Percentiles rank a stretch among this genome's conserved stretches.
phyloP scores from a whole-genome alignment of 2,329 filamentous ascomycete species.

The Didymella segeticola region DNA sequence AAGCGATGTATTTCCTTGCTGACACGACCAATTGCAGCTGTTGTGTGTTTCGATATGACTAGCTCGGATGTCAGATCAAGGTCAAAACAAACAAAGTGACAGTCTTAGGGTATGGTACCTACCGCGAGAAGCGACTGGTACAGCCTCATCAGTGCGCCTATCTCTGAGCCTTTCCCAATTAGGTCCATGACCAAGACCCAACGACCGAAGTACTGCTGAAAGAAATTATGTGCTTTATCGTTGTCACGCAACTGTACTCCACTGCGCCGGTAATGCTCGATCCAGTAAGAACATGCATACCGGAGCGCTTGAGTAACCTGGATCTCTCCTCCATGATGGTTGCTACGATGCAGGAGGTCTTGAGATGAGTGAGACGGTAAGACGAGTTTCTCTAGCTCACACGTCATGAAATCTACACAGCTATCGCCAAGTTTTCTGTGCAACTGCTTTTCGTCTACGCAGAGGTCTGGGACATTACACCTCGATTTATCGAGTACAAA shows the following conservation, averaged over 20 bases:
- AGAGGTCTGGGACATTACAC: background rate
- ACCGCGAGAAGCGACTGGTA: background rate
- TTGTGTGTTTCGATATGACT: no score
- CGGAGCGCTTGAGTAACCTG: no score
- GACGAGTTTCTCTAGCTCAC: background rate
- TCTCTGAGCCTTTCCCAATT: background rate
- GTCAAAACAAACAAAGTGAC: no score
- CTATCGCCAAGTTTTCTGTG: background rate
- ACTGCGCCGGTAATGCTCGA: background rate
- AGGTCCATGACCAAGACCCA: background rate
- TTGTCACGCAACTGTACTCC: background rate
- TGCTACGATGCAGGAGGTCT: no score
- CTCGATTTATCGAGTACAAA: background rate
- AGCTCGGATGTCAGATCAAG: no score
- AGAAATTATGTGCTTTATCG: background rate
- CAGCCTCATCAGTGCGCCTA: background rate
- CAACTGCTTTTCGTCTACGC: background rate
- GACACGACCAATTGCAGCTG: no score
- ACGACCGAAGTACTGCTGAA: background rate
- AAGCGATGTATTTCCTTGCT: no score
- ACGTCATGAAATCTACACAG: background rate
- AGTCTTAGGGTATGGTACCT: background rate
- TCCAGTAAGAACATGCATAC: background rate
- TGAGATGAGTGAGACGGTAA: no score
- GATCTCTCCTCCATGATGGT: no score